These are phyloP conservation scores for Pluteus cervinus DNA, from an alignment of 768 basidiomycete species.

Conservation along the genomic window DNA sequence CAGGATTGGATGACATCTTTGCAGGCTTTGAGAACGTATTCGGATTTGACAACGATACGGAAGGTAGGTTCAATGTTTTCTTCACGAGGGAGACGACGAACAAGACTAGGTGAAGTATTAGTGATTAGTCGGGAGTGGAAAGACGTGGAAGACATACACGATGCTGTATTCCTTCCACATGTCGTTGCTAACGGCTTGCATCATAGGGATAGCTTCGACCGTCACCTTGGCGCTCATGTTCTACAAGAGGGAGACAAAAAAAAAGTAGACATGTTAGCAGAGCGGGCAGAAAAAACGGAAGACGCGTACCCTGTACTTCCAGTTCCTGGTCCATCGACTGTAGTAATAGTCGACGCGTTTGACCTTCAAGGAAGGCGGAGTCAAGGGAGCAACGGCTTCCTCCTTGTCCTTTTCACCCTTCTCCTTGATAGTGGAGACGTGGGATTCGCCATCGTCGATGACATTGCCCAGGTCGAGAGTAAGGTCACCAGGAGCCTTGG, in stretches of 20 bases:
- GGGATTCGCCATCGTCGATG: no score
- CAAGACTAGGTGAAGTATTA: conserved; percentile 28
- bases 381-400: no score
- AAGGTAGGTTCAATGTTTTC: conserved; percentile 37
- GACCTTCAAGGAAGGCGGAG: conserved; percentile 46
- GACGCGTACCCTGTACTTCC: conserved; percentile 45
- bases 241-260: conserved; percentile 16
- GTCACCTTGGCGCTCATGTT: conserved; percentile 49
- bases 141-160: conserved; percentile 27
- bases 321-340: conserved; percentile 47
- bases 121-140: neutral
- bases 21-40: conserved; percentile 49
- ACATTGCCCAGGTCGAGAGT: no score
- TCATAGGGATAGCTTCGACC: conserved; percentile 38
- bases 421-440: no score
- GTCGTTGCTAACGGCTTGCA: conserved; percentile 37
- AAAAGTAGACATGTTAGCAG: neutral
- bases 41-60: conserved; percentile 53
- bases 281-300: neutral
- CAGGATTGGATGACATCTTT: conserved; percentile 52
- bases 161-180: conserved; percentile 54
- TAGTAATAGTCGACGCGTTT: conserved; percentile 58
- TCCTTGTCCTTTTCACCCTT: no score
- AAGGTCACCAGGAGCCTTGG: no score
- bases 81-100: conserved; percentile 40